Evolutionary conservation across 208 protist species (phyloP).

Genomic region (Leishmania aethiopica): DNA sequence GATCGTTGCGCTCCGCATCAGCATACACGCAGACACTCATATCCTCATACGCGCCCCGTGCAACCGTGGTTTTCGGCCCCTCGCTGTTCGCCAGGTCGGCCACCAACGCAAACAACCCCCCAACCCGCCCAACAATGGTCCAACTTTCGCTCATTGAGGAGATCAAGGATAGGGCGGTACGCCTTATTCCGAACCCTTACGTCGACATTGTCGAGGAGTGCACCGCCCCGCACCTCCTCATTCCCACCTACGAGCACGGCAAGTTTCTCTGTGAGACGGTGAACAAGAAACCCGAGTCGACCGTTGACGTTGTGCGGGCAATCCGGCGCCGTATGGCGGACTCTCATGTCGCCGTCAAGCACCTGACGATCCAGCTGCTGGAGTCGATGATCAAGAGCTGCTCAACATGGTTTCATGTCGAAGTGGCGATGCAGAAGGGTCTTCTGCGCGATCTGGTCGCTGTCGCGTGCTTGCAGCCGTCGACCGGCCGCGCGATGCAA

Average conservation of each 20-base stretch:
- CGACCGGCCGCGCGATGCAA: constrained; percentile 49
- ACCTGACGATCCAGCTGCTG: constrained; percentile 70
- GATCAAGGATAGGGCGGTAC: constrained; percentile 68
- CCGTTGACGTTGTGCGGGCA: constrained; percentile 76
- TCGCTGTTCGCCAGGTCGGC: background rate
- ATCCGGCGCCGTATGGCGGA: constrained; percentile 75
- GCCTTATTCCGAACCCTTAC: constrained; percentile 75
- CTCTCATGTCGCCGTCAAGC: constrained; percentile 66
- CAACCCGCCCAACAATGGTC: constrained; percentile 44
- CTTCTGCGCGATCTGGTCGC: constrained; percentile 80
- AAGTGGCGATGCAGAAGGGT: constrained; percentile 76
- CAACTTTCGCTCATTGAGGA: constrained; percentile 77
- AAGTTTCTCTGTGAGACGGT: constrained; percentile 74
- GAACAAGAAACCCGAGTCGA: constrained; percentile 51
- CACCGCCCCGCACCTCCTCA: constrained; percentile 58
- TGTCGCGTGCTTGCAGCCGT: constrained; percentile 51
- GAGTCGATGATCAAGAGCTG: constrained; percentile 75
- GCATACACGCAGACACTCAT: background rate
- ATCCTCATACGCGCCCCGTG: background rate
- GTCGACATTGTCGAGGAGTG: constrained; percentile 86
- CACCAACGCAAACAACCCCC: background rate
- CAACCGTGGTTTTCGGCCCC: background rate
- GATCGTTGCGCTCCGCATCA: background rate
- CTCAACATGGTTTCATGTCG: constrained; percentile 52
- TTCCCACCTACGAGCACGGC: constrained; percentile 64